These are phyloP conservation scores for Colletotrichum siamense DNA, from an alignment of 2,329 filamentous ascomycete species.

Conservation along the genomic window DNA sequence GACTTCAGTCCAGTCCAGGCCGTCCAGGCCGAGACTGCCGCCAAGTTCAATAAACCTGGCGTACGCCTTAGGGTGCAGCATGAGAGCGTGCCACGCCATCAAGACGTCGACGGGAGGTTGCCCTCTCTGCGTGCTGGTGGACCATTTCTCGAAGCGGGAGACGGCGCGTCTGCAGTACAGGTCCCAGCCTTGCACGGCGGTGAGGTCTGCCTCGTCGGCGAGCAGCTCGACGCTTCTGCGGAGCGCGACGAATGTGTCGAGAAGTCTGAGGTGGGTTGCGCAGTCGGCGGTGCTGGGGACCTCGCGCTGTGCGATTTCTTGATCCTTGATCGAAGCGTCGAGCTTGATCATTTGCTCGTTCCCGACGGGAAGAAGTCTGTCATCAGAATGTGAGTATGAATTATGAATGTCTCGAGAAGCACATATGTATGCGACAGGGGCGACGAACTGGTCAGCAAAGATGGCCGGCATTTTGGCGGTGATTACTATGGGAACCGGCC, in stretches of 20 bases:
- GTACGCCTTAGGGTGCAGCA: slow-evolving; percentile 35
- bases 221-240: slow-evolving; percentile 32
- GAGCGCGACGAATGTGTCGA: slow-evolving; percentile 63
- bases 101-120: slow-evolving; percentile 34
- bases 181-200: slow-evolving; percentile 27
- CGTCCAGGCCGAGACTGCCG: slow-evolving; percentile 1
- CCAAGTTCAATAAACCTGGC: slow-evolving; percentile 8
- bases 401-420: too few relatives aligned
- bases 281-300: slow-evolving; percentile 38
- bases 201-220: slow-evolving; percentile 3
- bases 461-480: slow-evolving; percentile 11
- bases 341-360: not conserved
- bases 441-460: not conserved
- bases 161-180: slow-evolving; percentile 30
- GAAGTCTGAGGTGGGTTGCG: slow-evolving; percentile 64
- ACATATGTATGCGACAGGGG: not conserved
- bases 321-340: not conserved
- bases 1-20: slow-evolving; percentile 3
- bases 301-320: not conserved
- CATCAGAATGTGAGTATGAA: not conserved
- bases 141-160: slow-evolving; percentile 27
- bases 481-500: not conserved
- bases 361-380: not conserved
- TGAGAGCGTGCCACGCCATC: slow-evolving; percentile 41
- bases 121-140: not conserved